phyloP scores from a whole-genome alignment of 148 eudicot species.

The Beta vulgaris region DNA sequence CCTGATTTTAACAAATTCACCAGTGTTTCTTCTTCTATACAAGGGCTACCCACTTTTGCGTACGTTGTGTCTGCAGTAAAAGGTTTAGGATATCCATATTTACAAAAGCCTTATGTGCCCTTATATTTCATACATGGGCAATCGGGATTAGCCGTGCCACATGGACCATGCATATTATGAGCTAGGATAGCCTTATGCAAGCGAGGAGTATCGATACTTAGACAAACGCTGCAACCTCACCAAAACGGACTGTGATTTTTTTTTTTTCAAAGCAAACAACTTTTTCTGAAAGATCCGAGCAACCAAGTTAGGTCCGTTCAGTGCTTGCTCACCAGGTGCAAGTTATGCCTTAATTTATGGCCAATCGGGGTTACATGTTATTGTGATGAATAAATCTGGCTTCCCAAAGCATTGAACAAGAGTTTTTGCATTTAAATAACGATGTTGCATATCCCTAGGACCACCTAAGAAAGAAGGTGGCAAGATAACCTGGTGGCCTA shows the following conservation, averaged over 20 bases:
- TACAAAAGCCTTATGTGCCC: background rate
- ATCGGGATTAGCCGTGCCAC: background rate
- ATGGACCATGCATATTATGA: background rate
- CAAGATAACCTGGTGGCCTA: background rate
- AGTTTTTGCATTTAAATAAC: background rate
- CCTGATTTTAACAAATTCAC: background rate
- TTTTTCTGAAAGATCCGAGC: background rate
- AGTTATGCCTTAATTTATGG: background rate
- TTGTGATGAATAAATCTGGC: conserved; percentile 18
- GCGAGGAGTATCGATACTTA: background rate
- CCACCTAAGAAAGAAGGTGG: conserved; percentile 4
- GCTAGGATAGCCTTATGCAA: background rate
- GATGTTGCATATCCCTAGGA: background rate
- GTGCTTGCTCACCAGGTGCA: background rate
- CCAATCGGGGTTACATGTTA: conserved; percentile 5
- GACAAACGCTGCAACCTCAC: background rate
- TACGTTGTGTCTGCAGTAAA: background rate
- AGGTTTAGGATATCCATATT: background rate
- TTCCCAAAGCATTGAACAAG: background rate
- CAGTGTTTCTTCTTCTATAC: background rate
- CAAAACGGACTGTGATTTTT: no score
- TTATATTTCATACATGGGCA: background rate
- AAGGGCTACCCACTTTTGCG: background rate
- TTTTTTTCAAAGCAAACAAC: background rate
- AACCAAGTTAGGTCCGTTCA: background rate